A percentile compares a stretch with the other conserved stretches of the same genome.
Conservation (phyloP, 2,329 filamentous ascomycete species). For the Clarireedia hainanense region DNA sequence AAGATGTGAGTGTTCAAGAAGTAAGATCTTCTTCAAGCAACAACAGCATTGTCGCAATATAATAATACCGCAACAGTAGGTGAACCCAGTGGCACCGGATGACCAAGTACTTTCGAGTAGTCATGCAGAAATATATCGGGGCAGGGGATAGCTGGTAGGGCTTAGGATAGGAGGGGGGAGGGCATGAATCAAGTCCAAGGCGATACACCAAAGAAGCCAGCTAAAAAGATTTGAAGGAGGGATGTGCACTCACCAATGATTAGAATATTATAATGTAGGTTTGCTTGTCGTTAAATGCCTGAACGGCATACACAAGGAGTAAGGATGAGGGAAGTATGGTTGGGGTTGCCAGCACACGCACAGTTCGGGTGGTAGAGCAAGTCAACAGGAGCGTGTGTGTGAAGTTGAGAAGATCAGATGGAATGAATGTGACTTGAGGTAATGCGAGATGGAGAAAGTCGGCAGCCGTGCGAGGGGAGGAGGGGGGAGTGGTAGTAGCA, state of each 20-base stretch:
- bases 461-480: too few species aligned
- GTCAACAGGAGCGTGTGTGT: too few species aligned
- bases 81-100: slow-evolving; percentile 8
- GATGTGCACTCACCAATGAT: slow-evolving; percentile 3
- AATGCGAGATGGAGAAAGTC: background rate
- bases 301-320: slow-evolving; percentile 5
- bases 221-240: background rate
- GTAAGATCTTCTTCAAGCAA: background rate
- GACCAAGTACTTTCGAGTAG: slow-evolving; percentile 4
- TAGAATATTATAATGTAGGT: background rate
- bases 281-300: slow-evolving; percentile 1
- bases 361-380: too few species aligned
- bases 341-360: slow-evolving; percentile 4
- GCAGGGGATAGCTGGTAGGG: slow-evolving; percentile 8
- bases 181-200: slow-evolving; percentile 4
- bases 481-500: background rate
- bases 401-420: too few species aligned
- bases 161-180: slow-evolving; percentile 1
- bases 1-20: background rate
- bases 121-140: slow-evolving; percentile 5
- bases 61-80: background rate
- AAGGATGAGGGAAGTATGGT: background rate
- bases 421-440: too few species aligned
- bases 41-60: slow-evolving; percentile 6
- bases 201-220: background rate